Conservation (phyloP, 1,284 basidiomycete genomes). For the Kwoniella shivajii region DNA sequence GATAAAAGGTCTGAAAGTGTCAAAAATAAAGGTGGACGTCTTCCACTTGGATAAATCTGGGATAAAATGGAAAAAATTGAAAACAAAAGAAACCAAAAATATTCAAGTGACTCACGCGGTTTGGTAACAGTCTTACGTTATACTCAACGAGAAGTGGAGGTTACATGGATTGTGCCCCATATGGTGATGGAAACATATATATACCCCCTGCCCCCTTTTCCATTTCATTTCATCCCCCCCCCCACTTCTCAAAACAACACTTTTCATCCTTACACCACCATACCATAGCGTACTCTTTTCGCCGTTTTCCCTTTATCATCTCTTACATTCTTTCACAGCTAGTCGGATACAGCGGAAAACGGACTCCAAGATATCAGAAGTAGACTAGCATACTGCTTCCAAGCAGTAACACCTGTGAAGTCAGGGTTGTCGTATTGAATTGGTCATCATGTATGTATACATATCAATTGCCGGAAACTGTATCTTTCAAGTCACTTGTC, state of each 20-base stretch:
- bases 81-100: constrained; percentile 7
- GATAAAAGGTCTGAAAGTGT: background rate
- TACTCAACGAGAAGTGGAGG: background rate
- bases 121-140: constrained; percentile 5
- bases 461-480: too few relatives aligned
- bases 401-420: background rate
- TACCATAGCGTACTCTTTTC: background rate
- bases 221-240: constrained; percentile 3
- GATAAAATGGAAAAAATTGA: constrained; percentile 19
- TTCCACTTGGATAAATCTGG: constrained; percentile 11
- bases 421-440: background rate
- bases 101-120: background rate
- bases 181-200: constrained; percentile 9
- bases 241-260: background rate
- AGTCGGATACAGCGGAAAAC: too few relatives aligned
- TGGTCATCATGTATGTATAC: constrained; percentile 27
- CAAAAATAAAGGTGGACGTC: constrained; percentile 1
- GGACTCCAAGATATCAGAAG: too few relatives aligned
- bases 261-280: background rate
- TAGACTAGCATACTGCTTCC: too few relatives aligned
- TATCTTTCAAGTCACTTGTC: too few relatives aligned
- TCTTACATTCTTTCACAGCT: too few relatives aligned
- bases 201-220: constrained; percentile 1
- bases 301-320: background rate
- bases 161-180: constrained; percentile 5